These are phyloP conservation scores for Pseudogymnoascus verrucosus DNA, from an alignment of 2,329 filamentous ascomycete genomes.

Conservation along the genomic window DNA sequence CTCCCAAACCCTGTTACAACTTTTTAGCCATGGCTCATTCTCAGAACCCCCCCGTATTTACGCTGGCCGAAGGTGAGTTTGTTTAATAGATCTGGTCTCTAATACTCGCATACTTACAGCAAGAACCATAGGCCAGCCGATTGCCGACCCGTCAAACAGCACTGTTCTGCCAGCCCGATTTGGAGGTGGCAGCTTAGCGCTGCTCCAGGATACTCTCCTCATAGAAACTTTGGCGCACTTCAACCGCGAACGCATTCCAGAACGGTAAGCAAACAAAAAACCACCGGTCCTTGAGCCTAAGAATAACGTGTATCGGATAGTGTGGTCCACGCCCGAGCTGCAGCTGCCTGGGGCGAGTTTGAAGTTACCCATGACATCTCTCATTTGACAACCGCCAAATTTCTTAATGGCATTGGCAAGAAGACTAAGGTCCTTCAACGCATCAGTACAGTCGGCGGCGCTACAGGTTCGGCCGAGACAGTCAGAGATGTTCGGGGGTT, in stretches of 20 bases:
- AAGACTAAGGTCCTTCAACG: slow-evolving; percentile 56
- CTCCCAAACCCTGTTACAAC: background rate
- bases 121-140: background rate
- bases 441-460: slow-evolving; percentile 42
- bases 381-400: slow-evolving; percentile 20
- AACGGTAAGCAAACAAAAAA: slow-evolving; percentile 3
- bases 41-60: background rate
- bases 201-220: slow-evolving; percentile 1
- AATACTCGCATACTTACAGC: background rate
- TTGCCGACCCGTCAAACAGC: slow-evolving; percentile 1
- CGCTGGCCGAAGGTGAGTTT: background rate
- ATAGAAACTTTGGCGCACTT: background rate
- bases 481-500: slow-evolving; percentile 40
- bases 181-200: slow-evolving; percentile 1
- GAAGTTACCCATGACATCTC: slow-evolving; percentile 15
- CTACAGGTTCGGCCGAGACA: slow-evolving; percentile 38
- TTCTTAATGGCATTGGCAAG: slow-evolving; percentile 54
- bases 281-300: background rate
- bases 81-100: background rate
- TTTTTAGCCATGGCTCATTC: background rate
- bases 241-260: slow-evolving; percentile 11
- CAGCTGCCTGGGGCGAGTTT: slow-evolving; percentile 16
- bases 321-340: slow-evolving; percentile 54
- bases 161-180: slow-evolving; percentile 1
- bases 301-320: background rate